Evolutionary conservation across 2,329 filamentous ascomycete genomes (phyloP).

Genomic region (Xylaria polymorpha): DNA sequence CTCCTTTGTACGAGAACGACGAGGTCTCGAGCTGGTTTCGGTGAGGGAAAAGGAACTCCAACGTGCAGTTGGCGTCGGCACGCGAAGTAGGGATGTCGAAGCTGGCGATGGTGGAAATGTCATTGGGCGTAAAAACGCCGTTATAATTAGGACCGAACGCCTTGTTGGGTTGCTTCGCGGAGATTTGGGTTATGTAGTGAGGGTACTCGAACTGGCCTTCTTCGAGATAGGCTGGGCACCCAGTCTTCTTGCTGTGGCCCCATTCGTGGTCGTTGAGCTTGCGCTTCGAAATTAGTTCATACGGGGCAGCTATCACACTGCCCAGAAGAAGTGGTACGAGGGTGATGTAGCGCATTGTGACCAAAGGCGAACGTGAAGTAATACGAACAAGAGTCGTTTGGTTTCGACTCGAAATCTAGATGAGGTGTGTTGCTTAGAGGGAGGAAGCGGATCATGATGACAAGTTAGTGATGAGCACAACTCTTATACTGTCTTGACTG

Average conservation of each 20-base stretch:
- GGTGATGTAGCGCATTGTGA: constrained; percentile 21
- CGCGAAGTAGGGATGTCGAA: constrained; percentile 57
- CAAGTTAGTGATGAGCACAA: not conserved
- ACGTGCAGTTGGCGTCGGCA: constrained; percentile 57
- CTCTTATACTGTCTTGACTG: constrained; percentile 8
- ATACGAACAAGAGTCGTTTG: not conserved
- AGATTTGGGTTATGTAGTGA: constrained; percentile 51
- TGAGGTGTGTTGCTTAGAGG: not conserved
- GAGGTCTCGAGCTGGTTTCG: constrained; percentile 51
- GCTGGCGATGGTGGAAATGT: constrained; percentile 55
- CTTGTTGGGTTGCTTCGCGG: constrained; percentile 50
- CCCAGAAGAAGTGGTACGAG: constrained; percentile 27
- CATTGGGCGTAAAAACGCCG: constrained; percentile 54
- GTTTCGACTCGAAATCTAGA: not conserved
- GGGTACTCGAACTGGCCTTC: constrained; percentile 49
- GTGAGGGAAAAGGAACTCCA: constrained; percentile 59
- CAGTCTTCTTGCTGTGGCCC: constrained; percentile 37
- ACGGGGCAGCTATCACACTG: constrained; percentile 40
- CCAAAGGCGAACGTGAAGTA: constrained; percentile 40
- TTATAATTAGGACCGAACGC: constrained; percentile 55
- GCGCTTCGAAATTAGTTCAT: constrained; percentile 47
- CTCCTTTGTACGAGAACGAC: constrained; percentile 51
- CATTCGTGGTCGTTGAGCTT: constrained; percentile 44
- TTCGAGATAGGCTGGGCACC: constrained; percentile 48
- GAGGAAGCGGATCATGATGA: not conserved